These are phyloP conservation scores for Byssoonygena ceratinophila DNA, from an alignment of 2,329 filamentous ascomycete species.

Conservation along the genomic window DNA sequence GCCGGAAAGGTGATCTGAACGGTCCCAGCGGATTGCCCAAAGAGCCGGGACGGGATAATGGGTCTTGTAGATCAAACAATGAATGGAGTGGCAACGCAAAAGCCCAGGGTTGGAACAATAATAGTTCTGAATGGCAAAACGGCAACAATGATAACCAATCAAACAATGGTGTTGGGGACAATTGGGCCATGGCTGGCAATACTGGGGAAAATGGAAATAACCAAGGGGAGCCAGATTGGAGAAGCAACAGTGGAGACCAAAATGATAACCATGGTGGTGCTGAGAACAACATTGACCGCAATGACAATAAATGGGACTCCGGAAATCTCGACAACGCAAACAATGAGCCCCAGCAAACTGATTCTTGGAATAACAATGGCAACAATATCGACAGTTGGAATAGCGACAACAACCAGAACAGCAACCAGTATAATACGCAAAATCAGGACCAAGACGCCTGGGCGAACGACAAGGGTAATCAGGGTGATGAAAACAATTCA, in stretches of 20 bases:
- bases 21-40: not conserved
- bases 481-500: not conserved
- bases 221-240: not conserved
- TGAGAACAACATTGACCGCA: not conserved
- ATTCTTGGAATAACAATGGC: not conserved
- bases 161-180: not conserved
- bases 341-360: not conserved
- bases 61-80: not conserved
- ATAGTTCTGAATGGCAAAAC: not conserved
- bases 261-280: not conserved
- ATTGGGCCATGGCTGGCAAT: not conserved
- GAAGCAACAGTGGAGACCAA: not conserved
- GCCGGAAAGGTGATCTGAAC: not conserved
- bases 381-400: not conserved
- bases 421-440: not conserved
- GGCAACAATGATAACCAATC: not conserved
- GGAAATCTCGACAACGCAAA: conserved; percentile 1
- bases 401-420: no score
- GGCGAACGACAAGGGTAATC: not conserved
- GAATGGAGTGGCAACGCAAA: not conserved
- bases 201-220: not conserved
- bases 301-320: not conserved
- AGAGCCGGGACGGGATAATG: not conserved
- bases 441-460: not conserved
- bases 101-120: not conserved